Percentiles rank a stretch among this genome's conserved stretches.
Evolutionary conservation across 345 rosid genomes (phyloP).

Genomic region (Brassica juncea): DNA sequence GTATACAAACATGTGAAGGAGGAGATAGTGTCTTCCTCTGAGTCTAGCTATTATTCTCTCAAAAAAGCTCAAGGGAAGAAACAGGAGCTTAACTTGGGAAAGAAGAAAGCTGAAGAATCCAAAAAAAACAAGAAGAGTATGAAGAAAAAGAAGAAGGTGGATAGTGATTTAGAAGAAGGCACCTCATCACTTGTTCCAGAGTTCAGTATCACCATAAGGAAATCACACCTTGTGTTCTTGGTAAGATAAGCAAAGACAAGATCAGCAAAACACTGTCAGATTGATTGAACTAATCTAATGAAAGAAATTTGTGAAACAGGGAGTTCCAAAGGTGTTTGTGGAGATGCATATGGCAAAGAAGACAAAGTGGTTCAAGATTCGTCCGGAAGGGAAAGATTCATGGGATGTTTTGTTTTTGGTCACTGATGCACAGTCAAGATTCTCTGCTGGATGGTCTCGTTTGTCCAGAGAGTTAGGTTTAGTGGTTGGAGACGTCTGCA

Average conservation of each 20-base stretch:
- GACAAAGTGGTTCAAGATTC: constrained; percentile 28
- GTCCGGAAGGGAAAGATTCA: not conserved
- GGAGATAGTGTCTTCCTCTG: constrained; percentile 18
- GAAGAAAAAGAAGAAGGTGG: constrained; percentile 1
- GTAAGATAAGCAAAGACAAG: constrained; percentile 17
- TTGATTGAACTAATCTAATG: not conserved
- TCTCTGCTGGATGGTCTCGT: constrained; percentile 38
- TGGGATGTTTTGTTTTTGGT: constrained; percentile 28
- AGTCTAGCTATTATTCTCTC: not conserved
- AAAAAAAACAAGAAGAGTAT: not conserved
- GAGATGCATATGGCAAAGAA: constrained; percentile 28
- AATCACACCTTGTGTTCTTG: constrained; percentile 30
- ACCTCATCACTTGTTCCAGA: constrained; percentile 19
- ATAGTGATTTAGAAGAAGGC: not conserved
- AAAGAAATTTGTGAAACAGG: constrained; percentile 3
- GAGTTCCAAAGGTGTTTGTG: constrained; percentile 32
- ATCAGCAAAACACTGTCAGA: constrained; percentile 2
- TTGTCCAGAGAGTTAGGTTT: constrained; percentile 21
- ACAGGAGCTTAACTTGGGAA: constrained; percentile 9
- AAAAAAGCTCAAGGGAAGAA: not conserved
- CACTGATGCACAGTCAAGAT: constrained; percentile 27
- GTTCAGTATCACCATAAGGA: constrained; percentile 27
- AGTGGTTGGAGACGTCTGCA: constrained; percentile 28
- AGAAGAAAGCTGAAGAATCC: constrained; percentile 7
- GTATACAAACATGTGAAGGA: constrained; percentile 16